phyloP scores from a whole-genome alignment of 371 early-diverging fungal genomes.

The Enteropsectra breve region DNA sequence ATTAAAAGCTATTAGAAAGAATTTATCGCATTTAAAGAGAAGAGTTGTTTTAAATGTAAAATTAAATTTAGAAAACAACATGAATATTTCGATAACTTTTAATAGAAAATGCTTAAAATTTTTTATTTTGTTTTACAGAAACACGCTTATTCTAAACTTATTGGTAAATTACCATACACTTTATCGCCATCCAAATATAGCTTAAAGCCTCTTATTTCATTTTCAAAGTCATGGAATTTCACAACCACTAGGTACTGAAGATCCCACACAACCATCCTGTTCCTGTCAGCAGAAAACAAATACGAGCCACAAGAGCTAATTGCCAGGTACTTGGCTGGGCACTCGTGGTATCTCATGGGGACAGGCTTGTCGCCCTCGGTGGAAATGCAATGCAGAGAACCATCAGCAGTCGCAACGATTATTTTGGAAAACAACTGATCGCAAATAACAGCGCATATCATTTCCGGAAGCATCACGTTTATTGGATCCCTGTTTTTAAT shows the following conservation, averaged over 20 bases:
- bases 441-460: conserved; percentile 15
- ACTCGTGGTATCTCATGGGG: conserved; percentile 22
- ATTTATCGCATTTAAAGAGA: neutral
- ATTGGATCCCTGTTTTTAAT: neutral
- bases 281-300: conserved; percentile 22
- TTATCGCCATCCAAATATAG: too few species aligned
- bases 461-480: conserved; percentile 30
- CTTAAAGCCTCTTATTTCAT: too few species aligned
- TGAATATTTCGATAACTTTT: neutral
- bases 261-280: conserved; percentile 30
- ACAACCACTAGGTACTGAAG: too few species aligned
- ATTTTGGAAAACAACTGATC: conserved; percentile 31
- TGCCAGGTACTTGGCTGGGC: conserved; percentile 1
- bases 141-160: neutral
- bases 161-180: neutral
- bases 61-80: neutral
- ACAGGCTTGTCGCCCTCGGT: neutral
- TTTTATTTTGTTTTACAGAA: neutral
- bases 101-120: neutral
- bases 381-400: conserved; percentile 16
- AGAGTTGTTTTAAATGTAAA: neutral
- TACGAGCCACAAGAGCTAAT: conserved; percentile 27
- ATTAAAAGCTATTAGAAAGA: neutral
- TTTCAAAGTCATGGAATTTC: too few species aligned
- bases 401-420: conserved; percentile 16